A percentile compares a stretch with the other conserved stretches of the same genome.
Evolutionary conservation across 257 asterid genomes (phyloP).

Genomic region (Plectranthus barbatus): DNA sequence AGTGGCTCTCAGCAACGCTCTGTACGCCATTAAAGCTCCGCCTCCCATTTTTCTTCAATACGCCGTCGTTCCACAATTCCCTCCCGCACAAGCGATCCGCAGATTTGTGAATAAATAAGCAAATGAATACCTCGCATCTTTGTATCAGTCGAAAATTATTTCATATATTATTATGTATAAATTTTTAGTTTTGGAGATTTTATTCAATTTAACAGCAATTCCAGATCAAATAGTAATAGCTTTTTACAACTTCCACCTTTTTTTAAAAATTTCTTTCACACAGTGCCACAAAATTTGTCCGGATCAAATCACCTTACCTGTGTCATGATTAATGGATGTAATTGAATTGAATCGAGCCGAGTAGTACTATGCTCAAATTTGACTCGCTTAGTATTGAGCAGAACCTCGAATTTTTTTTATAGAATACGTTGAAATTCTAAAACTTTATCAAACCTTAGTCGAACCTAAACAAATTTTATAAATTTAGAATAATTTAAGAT

Average conservation of each 20-base stretch:
- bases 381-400: too few relatives aligned
- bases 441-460: too few relatives aligned
- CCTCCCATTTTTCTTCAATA: slow-evolving; percentile 39
- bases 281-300: too few relatives aligned
- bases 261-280: too few relatives aligned
- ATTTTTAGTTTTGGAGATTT: neutral
- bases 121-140: neutral
- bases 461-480: too few relatives aligned
- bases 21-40: slow-evolving; percentile 67
- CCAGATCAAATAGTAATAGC: neutral
- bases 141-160: neutral
- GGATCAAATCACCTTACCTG: too few relatives aligned
- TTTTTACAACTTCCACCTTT: neutral
- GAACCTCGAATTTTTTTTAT: too few relatives aligned
- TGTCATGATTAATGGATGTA: too few relatives aligned
- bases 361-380: too few relatives aligned
- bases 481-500: too few relatives aligned
- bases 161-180: neutral
- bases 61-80: slow-evolving; percentile 11
- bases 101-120: neutral
- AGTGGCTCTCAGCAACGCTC: slow-evolving; percentile 72
- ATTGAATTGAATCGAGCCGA: too few relatives aligned
- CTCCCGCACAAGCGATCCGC: neutral
- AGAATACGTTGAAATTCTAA: too few relatives aligned
- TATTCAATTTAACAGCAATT: neutral